These are phyloP conservation scores for Solanum clarkiae DNA, from an alignment of 257 asterid genomes.

Conservation along the genomic window DNA sequence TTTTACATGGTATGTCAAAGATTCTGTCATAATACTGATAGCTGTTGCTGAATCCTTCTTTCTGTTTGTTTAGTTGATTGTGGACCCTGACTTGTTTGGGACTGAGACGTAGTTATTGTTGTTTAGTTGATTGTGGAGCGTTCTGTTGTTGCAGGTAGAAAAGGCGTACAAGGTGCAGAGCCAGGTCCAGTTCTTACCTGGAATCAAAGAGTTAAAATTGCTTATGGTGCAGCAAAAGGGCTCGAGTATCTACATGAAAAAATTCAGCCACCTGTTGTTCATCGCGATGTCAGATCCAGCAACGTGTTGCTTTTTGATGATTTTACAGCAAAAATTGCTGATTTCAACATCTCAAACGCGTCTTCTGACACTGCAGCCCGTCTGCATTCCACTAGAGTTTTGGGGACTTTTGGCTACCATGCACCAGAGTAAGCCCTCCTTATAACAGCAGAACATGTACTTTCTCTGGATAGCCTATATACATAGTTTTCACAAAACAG, in stretches of 20 bases:
- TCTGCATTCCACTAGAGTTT: constrained; percentile 83
- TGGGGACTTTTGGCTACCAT: constrained; percentile 91
- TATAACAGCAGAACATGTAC: neutral
- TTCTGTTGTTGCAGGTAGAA: constrained; percentile 37
- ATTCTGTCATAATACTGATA: neutral
- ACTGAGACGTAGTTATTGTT: neutral
- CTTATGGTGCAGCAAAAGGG: constrained; percentile 86
- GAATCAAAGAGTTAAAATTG: constrained; percentile 82
- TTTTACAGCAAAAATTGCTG: constrained; percentile 66
- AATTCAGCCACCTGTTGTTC: constrained; percentile 73
- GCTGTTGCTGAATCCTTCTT: neutral
- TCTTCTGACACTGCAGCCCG: constrained; percentile 90
- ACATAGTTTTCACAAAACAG: neutral
- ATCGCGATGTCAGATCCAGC: constrained; percentile 88
- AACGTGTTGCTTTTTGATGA: constrained; percentile 84
- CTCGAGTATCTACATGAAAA: constrained; percentile 85
- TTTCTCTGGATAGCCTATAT: neutral
- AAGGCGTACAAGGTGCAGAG: constrained; percentile 94
- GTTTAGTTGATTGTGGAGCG: neutral
- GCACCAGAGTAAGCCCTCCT: constrained; percentile 64
- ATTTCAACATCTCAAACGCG: constrained; percentile 71
- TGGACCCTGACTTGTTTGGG: neutral
- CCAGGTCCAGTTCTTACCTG: constrained; percentile 85
- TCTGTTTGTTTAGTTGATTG: neutral
- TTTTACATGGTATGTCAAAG: constrained; percentile 53